A percentile compares a stretch with the other conserved stretches of the same genome.
Conservation (phyloP, 2,329 filamentous ascomycete genomes). For the Fusarium sp. region DNA sequence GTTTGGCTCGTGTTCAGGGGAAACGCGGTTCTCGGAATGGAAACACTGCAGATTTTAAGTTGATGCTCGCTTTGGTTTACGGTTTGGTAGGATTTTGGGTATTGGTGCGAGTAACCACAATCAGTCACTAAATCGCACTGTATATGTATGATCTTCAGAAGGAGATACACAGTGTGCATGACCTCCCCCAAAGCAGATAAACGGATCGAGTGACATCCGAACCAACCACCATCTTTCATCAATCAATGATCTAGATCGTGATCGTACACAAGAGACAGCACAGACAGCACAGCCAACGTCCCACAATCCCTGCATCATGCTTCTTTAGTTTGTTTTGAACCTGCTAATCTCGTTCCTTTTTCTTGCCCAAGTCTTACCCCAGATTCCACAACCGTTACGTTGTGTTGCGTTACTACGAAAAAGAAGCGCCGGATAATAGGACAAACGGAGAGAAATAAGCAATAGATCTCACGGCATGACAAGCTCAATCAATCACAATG, state of each 20-base stretch:
- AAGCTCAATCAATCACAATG: constrained; percentile 2
- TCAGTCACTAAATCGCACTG: constrained; percentile 30
- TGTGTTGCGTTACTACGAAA: constrained; percentile 14
- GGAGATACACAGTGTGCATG: constrained; percentile 25
- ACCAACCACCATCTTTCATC: constrained; percentile 26
- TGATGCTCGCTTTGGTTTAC: constrained; percentile 15
- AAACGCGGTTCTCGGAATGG: constrained; percentile 30
- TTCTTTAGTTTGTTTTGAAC: constrained; percentile 23
- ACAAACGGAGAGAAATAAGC: not conserved
- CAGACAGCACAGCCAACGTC: constrained; percentile 11
- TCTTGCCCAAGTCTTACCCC: constrained; percentile 27
- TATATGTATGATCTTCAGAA: not conserved
- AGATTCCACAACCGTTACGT: constrained; percentile 31
- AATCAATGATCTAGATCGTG: constrained; percentile 39
- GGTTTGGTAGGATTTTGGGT: constrained; percentile 2
- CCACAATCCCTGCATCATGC: constrained; percentile 36
- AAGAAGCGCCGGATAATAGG: constrained; percentile 1
- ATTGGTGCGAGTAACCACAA: not conserved
- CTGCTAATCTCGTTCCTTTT: constrained; percentile 3
- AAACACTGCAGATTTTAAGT: constrained; percentile 25
- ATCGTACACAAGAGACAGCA: constrained; percentile 16
- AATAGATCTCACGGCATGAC: not conserved
- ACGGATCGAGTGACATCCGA: constrained; percentile 32
- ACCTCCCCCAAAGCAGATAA: not conserved
- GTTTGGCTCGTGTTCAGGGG: constrained; percentile 31